Evolutionary conservation across 345 rosid species (phyloP), one percentile per base, ranked within the genome.

Genomic region (Sisymbrium irio): DNA sequence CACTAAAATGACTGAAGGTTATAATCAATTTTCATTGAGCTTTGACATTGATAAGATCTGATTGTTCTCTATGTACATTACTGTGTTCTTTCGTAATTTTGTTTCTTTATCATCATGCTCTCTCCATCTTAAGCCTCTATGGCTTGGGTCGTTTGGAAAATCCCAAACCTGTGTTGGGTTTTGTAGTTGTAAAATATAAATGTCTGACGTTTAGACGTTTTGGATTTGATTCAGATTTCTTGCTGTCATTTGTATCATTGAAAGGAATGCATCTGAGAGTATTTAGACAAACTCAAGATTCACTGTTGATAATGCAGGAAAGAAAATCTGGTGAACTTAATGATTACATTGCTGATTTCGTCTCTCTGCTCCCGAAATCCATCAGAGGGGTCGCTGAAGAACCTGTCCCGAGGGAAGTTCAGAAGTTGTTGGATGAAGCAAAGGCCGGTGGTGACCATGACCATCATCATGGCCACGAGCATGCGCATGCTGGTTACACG

Each of bases 341-440:
- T 1, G 83, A 82, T 51, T 79, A 71, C 18, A 82, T 94, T 45
- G 67, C 73, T 5, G 62, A 73, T 15, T 89, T 91, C 22, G 84
- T 94, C 14, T 81, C 90, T 75, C 84, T 82, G 9, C 77, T 94
- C 25, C 95, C 98, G 0, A 87, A 73, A 77, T 75, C 92, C 15
- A 65, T 65, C 17, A 83, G 85, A 82, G 77, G 72, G 65, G 84
- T 64, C 4, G 67, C 73, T 70, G 88, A 86, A 74, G 90, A 94
- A 77, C 76, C 77, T 30, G 67, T 70, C 49, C 85, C 68, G 13
- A 75, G 79, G 65, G 82, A 69, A 60, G 80, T 70, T 60, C 71
- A 75, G 73, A 85, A 78, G 77, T 44, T 82, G 78, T 64, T 87
- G 32, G 84, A 89, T 47, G 89, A 89, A 75, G 91, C 86, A 61